Evolutionary conservation across 2,329 filamentous ascomycete species (phyloP).

Genomic region (Diaporthe destruens): DNA sequence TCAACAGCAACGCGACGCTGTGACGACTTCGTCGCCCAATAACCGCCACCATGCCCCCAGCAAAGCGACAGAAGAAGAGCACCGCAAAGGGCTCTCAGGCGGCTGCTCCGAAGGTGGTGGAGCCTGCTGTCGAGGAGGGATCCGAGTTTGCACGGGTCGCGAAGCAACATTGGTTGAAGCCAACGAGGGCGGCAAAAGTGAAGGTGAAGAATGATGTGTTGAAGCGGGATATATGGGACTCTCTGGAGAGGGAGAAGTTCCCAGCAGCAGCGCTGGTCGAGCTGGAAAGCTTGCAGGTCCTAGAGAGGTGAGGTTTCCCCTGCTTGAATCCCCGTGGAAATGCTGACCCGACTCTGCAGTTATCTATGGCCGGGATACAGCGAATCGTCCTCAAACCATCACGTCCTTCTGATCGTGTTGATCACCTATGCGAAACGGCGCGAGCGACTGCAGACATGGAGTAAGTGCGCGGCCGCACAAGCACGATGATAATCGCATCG

Average conservation of each 20-base stretch:
- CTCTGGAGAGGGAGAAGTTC: slow-evolving; percentile 85
- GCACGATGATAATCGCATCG: neutral
- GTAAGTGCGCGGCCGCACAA: slow-evolving; percentile 59
- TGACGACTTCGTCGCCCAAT: slow-evolving; percentile 35
- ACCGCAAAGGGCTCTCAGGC: slow-evolving; percentile 58
- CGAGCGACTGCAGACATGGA: slow-evolving; percentile 90
- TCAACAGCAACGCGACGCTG: slow-evolving; percentile 38
- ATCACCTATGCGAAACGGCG: slow-evolving; percentile 90
- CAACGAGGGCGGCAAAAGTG: slow-evolving; percentile 64
- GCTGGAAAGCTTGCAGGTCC: slow-evolving; percentile 88
- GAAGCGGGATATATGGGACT: slow-evolving; percentile 90
- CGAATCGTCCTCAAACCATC: slow-evolving; percentile 90
- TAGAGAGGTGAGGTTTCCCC: slow-evolving; percentile 76
- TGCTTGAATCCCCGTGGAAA: neutral
- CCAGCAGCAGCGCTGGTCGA: slow-evolving; percentile 81
- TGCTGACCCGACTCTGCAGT: slow-evolving; percentile 58
- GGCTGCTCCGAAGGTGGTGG: slow-evolving; percentile 73
- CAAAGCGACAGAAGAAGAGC: slow-evolving; percentile 70
- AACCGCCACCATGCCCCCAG: slow-evolving; percentile 64
- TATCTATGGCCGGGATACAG: slow-evolving; percentile 96
- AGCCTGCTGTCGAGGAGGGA: slow-evolving; percentile 72
- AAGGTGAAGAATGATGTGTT: slow-evolving; percentile 87
- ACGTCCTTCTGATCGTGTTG: slow-evolving; percentile 87
- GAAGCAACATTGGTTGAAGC: slow-evolving; percentile 85
- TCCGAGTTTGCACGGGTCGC: slow-evolving; percentile 82